phyloP scores from a whole-genome alignment of 1,284 basidiomycete genomes.

The Malassezia sp. region DNA sequence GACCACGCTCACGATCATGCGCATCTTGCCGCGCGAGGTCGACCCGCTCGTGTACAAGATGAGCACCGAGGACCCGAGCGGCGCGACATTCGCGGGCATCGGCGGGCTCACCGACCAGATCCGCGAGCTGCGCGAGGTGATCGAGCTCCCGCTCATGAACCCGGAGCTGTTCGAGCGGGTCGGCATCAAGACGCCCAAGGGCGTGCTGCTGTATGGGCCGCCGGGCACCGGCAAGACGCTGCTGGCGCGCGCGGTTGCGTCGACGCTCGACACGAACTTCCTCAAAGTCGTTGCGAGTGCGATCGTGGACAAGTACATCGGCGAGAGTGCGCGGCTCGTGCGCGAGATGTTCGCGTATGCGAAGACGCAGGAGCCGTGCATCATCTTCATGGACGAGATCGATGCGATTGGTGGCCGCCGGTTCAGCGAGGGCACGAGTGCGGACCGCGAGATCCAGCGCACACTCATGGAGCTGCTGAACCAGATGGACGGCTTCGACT shows the following conservation, averaged over 20 bases:
- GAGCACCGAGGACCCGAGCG: slow-evolving; percentile 94
- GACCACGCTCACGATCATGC: slow-evolving; percentile 97
- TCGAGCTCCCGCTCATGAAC: slow-evolving; percentile 86
- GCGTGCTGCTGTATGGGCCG: slow-evolving; percentile 81
- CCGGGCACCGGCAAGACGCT: slow-evolving; percentile 93
- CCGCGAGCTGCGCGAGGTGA: slow-evolving; percentile 88
- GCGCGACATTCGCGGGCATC: slow-evolving; percentile 89
- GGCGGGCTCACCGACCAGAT: slow-evolving; percentile 94
- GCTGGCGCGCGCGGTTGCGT: slow-evolving; percentile 86
- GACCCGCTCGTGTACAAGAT: slow-evolving; percentile 99
- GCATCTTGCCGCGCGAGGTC: slow-evolving; percentile 85
- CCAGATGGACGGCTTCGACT: slow-evolving; percentile 99
- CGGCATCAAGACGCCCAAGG: slow-evolving; percentile 90
- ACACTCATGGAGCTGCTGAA: slow-evolving; percentile 99
- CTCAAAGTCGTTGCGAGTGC: slow-evolving; percentile 98
- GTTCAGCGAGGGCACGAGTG: slow-evolving; percentile 95
- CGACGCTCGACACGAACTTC: slow-evolving; percentile 91
- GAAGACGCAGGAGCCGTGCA: slow-evolving; percentile 85
- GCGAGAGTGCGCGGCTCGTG: slow-evolving; percentile 90
- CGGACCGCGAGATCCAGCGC: slow-evolving; percentile 95
- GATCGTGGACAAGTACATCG: slow-evolving; percentile 99
- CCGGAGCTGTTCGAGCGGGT: slow-evolving; percentile 91
- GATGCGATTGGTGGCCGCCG: slow-evolving; percentile 54
- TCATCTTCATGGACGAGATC: slow-evolving; percentile 99
- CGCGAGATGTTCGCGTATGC: slow-evolving; percentile 96